phyloP scores from a whole-genome alignment of 306 rosid genomes.

The Rosa rugosa region DNA sequence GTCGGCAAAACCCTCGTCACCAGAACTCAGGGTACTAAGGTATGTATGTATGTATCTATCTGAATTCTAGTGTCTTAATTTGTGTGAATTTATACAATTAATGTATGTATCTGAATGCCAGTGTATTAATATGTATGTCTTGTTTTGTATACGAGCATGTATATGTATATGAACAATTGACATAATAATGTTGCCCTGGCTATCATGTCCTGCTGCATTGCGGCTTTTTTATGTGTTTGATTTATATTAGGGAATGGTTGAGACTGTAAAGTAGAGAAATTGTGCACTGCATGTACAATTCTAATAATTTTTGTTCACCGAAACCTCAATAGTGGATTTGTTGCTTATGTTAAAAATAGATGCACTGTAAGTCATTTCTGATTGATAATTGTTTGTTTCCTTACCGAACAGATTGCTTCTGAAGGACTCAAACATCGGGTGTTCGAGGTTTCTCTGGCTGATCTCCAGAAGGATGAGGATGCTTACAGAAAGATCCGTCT shows the following conservation, averaged over 20 bases:
- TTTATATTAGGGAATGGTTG: background rate
- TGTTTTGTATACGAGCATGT: background rate
- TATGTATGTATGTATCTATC: background rate
- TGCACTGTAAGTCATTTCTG: background rate
- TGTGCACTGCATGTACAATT: no score
- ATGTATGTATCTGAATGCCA: background rate
- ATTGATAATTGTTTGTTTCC: background rate
- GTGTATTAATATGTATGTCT: background rate
- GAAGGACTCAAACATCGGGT: slow-evolving; percentile 48
- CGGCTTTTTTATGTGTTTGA: background rate
- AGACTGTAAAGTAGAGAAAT: no score
- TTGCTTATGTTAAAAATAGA: background rate
- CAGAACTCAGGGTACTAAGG: slow-evolving; percentile 52
- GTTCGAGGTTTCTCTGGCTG: slow-evolving; percentile 45
- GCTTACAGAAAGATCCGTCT: slow-evolving; percentile 46
- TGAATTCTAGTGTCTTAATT: background rate
- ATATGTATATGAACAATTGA: no score
- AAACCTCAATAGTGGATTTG: background rate
- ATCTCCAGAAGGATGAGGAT: slow-evolving; percentile 44
- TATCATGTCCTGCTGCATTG: no score
- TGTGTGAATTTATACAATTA: background rate
- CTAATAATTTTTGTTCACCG: no score
- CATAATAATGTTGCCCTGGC: no score
- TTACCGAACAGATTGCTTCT: slow-evolving; percentile 36
- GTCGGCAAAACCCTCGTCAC: slow-evolving; percentile 44